A percentile compares a stretch with the other conserved stretches of the same genome.
Evolutionary conservation across 768 basidiomycete species (phyloP).

Genomic region (Collybia mongolica): DNA sequence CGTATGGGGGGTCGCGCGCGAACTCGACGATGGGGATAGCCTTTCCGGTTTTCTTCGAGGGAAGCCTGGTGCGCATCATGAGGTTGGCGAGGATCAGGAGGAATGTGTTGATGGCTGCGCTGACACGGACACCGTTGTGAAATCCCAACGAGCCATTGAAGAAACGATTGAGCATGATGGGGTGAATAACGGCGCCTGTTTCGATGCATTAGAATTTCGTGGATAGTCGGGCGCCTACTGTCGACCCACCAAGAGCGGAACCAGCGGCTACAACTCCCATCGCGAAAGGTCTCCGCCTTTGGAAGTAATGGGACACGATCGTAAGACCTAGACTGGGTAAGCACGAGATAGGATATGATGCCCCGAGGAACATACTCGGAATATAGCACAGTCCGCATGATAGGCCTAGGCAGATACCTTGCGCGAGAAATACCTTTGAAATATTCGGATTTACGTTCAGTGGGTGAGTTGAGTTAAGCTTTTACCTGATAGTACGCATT

Average conservation of each 20-base stretch:
- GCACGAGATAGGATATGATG: background rate
- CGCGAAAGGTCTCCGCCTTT: constrained; percentile 29
- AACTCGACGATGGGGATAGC: constrained; percentile 29
- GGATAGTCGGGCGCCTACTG: no score
- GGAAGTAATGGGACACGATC: constrained; percentile 37
- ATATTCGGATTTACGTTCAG: background rate
- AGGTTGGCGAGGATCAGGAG: background rate
- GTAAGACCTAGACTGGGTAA: constrained; percentile 9
- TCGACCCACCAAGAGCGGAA: background rate
- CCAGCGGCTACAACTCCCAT: constrained; percentile 34
- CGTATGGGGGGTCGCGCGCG: constrained; percentile 41
- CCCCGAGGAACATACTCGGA: constrained; percentile 27
- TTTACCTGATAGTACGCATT: constrained; percentile 35
- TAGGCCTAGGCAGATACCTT: constrained; percentile 48
- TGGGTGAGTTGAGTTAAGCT: background rate
- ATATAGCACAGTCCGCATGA: constrained; percentile 51
- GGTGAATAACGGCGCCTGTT: constrained; percentile 59
- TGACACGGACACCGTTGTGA: constrained; percentile 1
- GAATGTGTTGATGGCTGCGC: background rate
- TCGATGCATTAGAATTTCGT: constrained; percentile 28
- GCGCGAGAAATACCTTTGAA: constrained; percentile 42
- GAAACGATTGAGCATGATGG: constrained; percentile 60
- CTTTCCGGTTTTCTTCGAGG: constrained; percentile 22
- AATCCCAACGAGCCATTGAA: constrained; percentile 35
- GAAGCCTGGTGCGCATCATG: constrained; percentile 2